A percentile compares a stretch with the other conserved stretches of the same genome.
Evolutionary conservation across 805 yeast species (phyloP).

Genomic region (Nakazawaea wickerhamii): DNA sequence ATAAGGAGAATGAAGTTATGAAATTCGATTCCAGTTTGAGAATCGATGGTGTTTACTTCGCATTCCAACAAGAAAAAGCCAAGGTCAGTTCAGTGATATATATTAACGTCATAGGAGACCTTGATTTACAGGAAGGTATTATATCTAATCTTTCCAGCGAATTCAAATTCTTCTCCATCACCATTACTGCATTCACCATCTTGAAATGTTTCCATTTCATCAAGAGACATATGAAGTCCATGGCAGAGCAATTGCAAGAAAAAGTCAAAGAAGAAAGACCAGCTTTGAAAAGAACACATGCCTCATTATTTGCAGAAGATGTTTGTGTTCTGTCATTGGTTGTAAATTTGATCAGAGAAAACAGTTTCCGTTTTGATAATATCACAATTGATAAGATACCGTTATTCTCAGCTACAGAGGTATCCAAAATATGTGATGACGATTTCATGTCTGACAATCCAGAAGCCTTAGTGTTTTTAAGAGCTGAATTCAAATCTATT

Average conservation of each 20-base stretch:
- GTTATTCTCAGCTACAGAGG: conserved; percentile 14
- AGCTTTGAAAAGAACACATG: not conserved
- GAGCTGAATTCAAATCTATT: conserved; percentile 17
- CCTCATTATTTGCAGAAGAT: conserved; percentile 6
- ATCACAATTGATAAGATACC: conserved; percentile 24
- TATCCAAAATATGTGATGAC: conserved; percentile 10
- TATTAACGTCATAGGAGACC: conserved; percentile 11
- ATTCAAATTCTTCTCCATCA: conserved; percentile 13
- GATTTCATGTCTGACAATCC: conserved; percentile 9
- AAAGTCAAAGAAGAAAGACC: not conserved
- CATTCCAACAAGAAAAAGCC: conserved; percentile 11
- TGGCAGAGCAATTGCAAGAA: too few relatives aligned
- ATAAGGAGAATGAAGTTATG: conserved; percentile 5
- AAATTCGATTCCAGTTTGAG: conserved; percentile 1
- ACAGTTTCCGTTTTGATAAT: conserved; percentile 19
- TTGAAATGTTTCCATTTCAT: conserved; percentile 2
- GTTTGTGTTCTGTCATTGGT: conserved; percentile 17
- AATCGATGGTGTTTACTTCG: conserved; percentile 10
- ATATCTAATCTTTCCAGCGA: conserved; percentile 14
- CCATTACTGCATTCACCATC: conserved; percentile 18
- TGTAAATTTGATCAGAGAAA: conserved; percentile 19
- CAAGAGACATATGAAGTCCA: not conserved
- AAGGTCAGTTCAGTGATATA: conserved; percentile 1
- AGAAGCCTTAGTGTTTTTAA: conserved; percentile 13
- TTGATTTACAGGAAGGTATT: conserved; percentile 18